phyloP scores from a whole-genome alignment of 1,284 basidiomycete genomes.

The Thelephora terrestris region DNA sequence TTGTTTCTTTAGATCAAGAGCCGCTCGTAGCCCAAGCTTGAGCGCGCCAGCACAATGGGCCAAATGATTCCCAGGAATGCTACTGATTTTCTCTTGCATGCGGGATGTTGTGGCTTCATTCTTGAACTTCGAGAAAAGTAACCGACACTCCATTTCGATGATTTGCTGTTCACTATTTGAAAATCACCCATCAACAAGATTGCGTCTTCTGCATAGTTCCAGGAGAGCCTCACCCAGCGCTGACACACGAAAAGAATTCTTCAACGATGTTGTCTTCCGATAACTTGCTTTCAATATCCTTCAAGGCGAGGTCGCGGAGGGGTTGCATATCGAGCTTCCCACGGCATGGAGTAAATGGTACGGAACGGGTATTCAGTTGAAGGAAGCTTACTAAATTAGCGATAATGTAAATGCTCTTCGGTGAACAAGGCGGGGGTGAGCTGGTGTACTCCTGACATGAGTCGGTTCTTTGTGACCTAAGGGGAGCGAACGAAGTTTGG shows the following conservation, averaged over 20 bases:
- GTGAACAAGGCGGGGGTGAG: neutral
- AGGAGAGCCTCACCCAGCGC: slow-evolving; percentile 91
- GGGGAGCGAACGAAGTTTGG: neutral
- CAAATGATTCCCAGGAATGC: slow-evolving; percentile 67
- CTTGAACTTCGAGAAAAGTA: slow-evolving; percentile 92
- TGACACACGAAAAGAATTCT: neutral
- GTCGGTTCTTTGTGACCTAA: neutral
- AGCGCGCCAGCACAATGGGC: slow-evolving; percentile 43
- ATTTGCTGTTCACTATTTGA: too few relatives aligned
- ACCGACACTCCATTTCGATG: slow-evolving; percentile 46
- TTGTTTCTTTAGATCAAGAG: too few relatives aligned
- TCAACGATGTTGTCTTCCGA: neutral
- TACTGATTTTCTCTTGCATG: slow-evolving; percentile 73
- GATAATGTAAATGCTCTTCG: neutral
- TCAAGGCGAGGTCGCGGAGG: neutral
- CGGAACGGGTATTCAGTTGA: too few relatives aligned
- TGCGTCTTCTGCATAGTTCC: slow-evolving; percentile 5
- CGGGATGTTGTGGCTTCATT: slow-evolving; percentile 77
- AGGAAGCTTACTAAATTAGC: neutral
- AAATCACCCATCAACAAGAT: neutral
- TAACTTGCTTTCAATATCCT: neutral
- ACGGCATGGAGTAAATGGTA: too few relatives aligned
- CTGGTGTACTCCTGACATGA: neutral
- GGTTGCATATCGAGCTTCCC: neutral
- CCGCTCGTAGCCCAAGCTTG: neutral